These are phyloP conservation scores for Bromus sterilis DNA, from an alignment of 176 grass and related monocot species.

Conservation along the genomic window DNA sequence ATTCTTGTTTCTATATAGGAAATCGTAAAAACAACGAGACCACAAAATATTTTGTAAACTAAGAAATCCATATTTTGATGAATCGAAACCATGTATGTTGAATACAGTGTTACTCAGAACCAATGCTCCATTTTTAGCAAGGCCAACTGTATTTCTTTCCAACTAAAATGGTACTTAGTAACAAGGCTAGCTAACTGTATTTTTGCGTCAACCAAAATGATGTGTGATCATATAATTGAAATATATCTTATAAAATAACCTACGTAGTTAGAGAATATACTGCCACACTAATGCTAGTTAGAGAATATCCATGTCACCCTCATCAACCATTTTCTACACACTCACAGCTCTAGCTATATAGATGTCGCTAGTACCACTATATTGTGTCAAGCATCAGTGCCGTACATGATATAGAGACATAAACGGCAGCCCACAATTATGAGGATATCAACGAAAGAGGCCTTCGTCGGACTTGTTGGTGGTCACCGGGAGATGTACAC, in stretches of 20 bases:
- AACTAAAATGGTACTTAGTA: too few species aligned
- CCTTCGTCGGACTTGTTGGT: too few species aligned
- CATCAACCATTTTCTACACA: neutral
- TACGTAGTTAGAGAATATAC: neutral
- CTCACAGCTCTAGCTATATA: neutral
- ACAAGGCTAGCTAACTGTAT: too few species aligned
- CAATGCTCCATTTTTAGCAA: neutral
- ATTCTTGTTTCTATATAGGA: neutral
- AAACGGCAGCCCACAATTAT: neutral
- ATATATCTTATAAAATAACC: too few species aligned
- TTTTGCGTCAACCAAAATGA: too few species aligned
- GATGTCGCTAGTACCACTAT: neutral
- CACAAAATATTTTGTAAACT: neutral
- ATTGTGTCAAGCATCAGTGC: neutral
- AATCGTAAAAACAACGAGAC: neutral
- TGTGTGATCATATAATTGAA: too few species aligned
- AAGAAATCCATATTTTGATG: neutral
- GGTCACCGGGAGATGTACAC: too few species aligned
- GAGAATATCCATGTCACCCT: neutral
- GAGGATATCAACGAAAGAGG: neutral
- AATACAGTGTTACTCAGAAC: neutral
- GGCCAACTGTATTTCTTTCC: too few species aligned
- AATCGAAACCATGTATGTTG: neutral
- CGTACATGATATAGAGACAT: neutral
- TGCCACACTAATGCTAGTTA: neutral